Base-by-base conservation (phyloP, 495 filamentous ascomycete genomes). In the Articulospora tetracladia region DNA sequence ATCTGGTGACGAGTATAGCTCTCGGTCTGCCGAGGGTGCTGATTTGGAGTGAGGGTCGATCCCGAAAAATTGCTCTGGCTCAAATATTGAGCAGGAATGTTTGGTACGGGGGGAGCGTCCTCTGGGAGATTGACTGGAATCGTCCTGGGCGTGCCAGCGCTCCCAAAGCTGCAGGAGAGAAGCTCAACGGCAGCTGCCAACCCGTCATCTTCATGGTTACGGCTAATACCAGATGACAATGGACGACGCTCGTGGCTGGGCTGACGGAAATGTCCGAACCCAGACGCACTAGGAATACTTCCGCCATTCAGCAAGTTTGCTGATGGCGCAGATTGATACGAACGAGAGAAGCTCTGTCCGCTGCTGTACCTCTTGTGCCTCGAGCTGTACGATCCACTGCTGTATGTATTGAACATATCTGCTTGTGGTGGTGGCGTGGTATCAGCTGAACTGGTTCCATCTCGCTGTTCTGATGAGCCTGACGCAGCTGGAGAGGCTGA, bases 171-270 rank as follows among this genome's bases (percentile, higher is more conserved):
- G 82, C 94, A 97, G 70, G 87, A 89, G 25, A 92, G 76, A 61
- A 97, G 76, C 62, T 93, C 91, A 39, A 97, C 90, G 3, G 93
- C 93, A 3, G 94, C 93, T 7, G 93, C 94, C 58, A 98, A 79
- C 60, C 88, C 86, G 30, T 86, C 86, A 66, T 93, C 90, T 57
- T 97, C 93, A 60, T 86, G 72, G 2, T 82, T 84, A 34, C 82
- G 80, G 55, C 83, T 86, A 62, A 74, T 69, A 58, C 88, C 76
- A 56, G 87, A 77, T 57, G 87, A 80, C 71, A 79, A 71, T 61
- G 88, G 79, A 71, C 88, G 74, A 72, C 78, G 77, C 55, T 83
- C 80, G 48, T 77, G 72, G 67, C 80, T 83, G 23, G 66, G 70
- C 39, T 82, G 80, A 55, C 85, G 83, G 68, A 77, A 76, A 64